phyloP scores from a whole-genome alignment of 176 grass and related monocot genomes.

The Dactylis glomerata region DNA sequence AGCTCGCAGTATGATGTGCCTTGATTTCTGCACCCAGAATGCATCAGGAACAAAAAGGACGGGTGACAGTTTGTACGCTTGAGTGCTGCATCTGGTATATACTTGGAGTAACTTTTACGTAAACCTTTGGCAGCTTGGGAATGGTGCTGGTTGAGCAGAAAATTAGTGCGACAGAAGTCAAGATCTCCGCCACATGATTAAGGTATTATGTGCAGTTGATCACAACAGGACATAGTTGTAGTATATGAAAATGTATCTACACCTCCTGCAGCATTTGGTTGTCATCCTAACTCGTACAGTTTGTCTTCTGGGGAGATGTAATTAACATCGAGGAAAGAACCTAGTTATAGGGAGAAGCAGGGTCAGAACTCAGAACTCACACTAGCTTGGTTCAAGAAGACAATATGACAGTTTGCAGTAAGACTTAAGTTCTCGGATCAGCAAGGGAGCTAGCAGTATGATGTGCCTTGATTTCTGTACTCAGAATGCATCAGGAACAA shows the following conservation, averaged over 20 bases:
- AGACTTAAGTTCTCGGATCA: neutral
- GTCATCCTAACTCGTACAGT: neutral
- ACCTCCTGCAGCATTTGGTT: no score
- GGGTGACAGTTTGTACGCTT: neutral
- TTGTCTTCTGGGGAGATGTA: neutral
- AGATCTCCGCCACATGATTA: constrained; percentile 1
- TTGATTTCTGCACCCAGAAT: neutral
- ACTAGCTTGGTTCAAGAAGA: neutral
- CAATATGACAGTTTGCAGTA: neutral
- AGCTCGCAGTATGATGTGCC: neutral
- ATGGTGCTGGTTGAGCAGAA: constrained; percentile 13
- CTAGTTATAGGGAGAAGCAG: neutral
- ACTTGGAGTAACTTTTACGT: constrained; percentile 32
- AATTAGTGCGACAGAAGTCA: constrained; percentile 1
- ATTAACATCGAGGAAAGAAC: neutral
- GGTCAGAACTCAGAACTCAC: neutral
- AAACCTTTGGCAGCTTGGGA: constrained; percentile 19
- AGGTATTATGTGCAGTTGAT: neutral
- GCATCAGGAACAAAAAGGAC: neutral
- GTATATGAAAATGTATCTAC: neutral
- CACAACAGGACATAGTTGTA: neutral
- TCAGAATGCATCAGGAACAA: neutral
- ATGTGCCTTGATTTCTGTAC: neutral
- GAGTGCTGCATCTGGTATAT: neutral
- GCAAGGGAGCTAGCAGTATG: neutral